Conservation (phyloP, 495 filamentous ascomycete genomes). For the Parathielavia appendiculata region DNA sequence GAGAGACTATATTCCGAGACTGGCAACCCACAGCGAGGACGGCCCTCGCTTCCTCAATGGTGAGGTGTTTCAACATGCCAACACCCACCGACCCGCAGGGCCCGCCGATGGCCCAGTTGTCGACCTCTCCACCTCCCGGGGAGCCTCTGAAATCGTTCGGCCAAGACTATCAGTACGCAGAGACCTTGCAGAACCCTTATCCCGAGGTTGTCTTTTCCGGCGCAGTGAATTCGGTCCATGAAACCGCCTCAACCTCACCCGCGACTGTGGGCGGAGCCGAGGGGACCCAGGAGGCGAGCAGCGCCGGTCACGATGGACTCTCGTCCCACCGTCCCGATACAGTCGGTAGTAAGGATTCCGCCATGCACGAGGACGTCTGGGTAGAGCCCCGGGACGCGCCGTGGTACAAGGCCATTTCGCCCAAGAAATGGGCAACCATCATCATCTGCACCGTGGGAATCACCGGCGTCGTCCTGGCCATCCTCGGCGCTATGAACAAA, state of each 20-base stretch:
- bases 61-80: slow-evolving; percentile 10
- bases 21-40: neutral
- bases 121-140: neutral
- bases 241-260: slow-evolving; percentile 1
- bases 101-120: slow-evolving; percentile 9
- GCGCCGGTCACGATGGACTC: neutral
- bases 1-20: neutral
- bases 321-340: slow-evolving; percentile 4
- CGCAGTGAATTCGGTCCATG: neutral
- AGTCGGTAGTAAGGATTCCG: slow-evolving; percentile 15
- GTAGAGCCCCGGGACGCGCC: slow-evolving; percentile 17
- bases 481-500: slow-evolving; percentile 27
- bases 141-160: slow-evolving; percentile 17
- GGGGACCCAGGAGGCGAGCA: slow-evolving; percentile 8
- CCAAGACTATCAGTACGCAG: slow-evolving; percentile 28
- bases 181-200: slow-evolving; percentile 24
- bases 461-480: slow-evolving; percentile 25
- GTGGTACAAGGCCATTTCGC: slow-evolving; percentile 27
- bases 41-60: neutral
- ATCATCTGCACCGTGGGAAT: slow-evolving; percentile 22
- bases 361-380: slow-evolving; percentile 18
- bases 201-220: slow-evolving; percentile 23
- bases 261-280: neutral
- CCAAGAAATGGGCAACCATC: slow-evolving; percentile 18
- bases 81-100: slow-evolving; percentile 12